Evolutionary conservation across 371 early-diverging fungal species (phyloP), one percentile per base, ranked within the genome.

Genomic region (Mortierella sp.): DNA sequence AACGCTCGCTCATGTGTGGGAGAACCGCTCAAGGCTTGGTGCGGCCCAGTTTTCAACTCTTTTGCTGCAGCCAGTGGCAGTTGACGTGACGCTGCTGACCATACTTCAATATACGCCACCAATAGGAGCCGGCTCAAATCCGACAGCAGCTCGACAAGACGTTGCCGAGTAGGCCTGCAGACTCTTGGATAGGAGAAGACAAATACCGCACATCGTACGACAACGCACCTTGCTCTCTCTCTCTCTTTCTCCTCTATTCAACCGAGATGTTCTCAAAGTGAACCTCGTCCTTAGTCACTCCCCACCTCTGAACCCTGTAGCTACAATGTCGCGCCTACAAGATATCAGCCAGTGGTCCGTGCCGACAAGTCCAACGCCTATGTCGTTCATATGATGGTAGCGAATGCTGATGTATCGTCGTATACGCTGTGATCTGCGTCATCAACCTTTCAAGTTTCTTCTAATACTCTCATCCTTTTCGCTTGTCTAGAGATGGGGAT

Each of bases 251-350:
- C 10, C 34, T 7, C 4, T 7, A 10, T 34, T 34, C 34, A 34
- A 7, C 10, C 10, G 34, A 34, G 7, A 34, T 34, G 7, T 34
- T 7, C 7, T 7, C 34, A 34, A n/a, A 34, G 34, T 10, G 10
- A 34, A 7, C 34, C 4, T 34, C 34, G 34, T 34, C 10, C 34
- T 34, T 10, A 34, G 34, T 34, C 10, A 10, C 4, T 34, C 34
- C 10, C 10, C n/a, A n/a, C 34, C 10, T 34, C 10, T 10, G 10
- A 34, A 34, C 4, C 34, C 19, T 27, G 48, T 12, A 84, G 84
- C 28, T 86, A 84, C 53, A 91, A 91, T 56, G 87, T 90, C 0
- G 84, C 87, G 9, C 91, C 91, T 4, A 83, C 86, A 2, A 65
- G 80, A 9, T 84, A 68, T 48, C 81, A 89, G 42, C 89, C 89